Evolutionary conservation across 2,329 filamentous ascomycete genomes (phyloP).

Genomic region (Phaeosphaeriaceae sp.): DNA sequence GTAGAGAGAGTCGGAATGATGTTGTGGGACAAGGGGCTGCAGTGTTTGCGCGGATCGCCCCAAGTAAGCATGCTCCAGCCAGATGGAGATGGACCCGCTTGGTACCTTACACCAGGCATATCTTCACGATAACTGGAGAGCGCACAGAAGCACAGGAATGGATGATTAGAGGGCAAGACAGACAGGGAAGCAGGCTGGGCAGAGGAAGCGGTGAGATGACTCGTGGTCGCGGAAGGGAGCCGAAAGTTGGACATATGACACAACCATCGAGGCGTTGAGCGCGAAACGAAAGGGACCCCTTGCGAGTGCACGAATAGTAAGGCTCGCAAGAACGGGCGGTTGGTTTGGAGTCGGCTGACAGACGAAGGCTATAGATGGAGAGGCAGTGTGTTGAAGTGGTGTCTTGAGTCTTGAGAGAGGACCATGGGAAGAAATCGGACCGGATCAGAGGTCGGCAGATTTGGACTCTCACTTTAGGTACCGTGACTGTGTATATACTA

Average conservation of each 20-base stretch:
- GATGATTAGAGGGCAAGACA: constrained; percentile 18
- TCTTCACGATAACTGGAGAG: constrained; percentile 39
- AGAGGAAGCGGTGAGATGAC: constrained; percentile 46
- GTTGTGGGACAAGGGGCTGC: constrained; percentile 38
- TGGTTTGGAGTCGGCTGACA: constrained; percentile 37
- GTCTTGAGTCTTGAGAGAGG: too few relatives aligned
- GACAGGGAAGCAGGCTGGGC: constrained; percentile 31
- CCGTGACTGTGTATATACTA: too few relatives aligned
- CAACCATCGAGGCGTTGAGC: constrained; percentile 23
- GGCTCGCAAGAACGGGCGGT: constrained; percentile 14
- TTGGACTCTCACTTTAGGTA: too few relatives aligned
- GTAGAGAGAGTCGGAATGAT: constrained; percentile 28
- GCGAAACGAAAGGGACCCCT: constrained; percentile 28
- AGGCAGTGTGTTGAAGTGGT: too few relatives aligned
- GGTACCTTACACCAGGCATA: constrained; percentile 35
- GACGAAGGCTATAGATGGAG: too few relatives aligned
- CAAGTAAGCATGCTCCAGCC: constrained; percentile 29
- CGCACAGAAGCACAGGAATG: constrained; percentile 30
- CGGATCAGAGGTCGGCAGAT: constrained; percentile 19
- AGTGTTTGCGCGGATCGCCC: constrained; percentile 35
- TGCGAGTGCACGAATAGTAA: constrained; percentile 19
- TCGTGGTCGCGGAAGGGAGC: constrained; percentile 35
- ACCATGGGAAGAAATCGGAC: constrained; percentile 24
- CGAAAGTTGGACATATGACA: constrained; percentile 45
- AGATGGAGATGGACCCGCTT: constrained; percentile 24